Evolutionary conservation across 31 red algal genomes (phyloP), one percentile per base, ranked within the genome.

Genomic region (Asparagopsis taxiformis): DNA sequence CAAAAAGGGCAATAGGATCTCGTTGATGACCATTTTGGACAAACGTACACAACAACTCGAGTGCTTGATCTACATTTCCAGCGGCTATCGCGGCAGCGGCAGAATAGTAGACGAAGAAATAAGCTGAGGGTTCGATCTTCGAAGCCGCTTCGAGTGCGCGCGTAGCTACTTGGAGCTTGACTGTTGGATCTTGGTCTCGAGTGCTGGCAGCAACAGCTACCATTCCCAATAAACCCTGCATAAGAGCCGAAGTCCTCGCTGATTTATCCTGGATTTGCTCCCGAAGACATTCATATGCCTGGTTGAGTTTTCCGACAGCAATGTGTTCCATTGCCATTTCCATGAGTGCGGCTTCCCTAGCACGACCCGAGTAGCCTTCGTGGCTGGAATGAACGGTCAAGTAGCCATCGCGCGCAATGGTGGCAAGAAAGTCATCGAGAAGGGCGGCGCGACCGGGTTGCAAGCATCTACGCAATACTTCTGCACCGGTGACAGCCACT

Each of bases 21-120:
- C 51, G 26, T 3, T 65, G 84, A 9, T 70, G 46, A 43, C 57
- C 64, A 22, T 63, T 33, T 8, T 62, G 29, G 5, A 79, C 73
- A 66, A 72, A 77, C 19, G 24, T 44, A 5, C 84, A 63, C 32
- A 88, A 68, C 17, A 77, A 25, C 15, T 49, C 62, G 28, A 88
- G 55, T 0, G 84, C 84, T 16, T 73, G 60, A 24, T 79, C 84
- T 13, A 43, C 31, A 29, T 79, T 58, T 0, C 84, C 84, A n/a
- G 73, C 39, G 0, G 84, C 84, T 28, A 88, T 73, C 11, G 57
- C 72, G 4, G 74, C 74, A 13, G 84, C 84, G 10, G 73, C 84
- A 11, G 73, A 62, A 52, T 88, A 88, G 57, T 79, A 77, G 22
- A 65, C 55, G 44, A 66, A 88, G 50, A 77, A 88, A 52, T 71